Evolutionary conservation across 2,329 filamentous ascomycete species (phyloP).

Genomic region (Arthrocladium fulminans): DNA sequence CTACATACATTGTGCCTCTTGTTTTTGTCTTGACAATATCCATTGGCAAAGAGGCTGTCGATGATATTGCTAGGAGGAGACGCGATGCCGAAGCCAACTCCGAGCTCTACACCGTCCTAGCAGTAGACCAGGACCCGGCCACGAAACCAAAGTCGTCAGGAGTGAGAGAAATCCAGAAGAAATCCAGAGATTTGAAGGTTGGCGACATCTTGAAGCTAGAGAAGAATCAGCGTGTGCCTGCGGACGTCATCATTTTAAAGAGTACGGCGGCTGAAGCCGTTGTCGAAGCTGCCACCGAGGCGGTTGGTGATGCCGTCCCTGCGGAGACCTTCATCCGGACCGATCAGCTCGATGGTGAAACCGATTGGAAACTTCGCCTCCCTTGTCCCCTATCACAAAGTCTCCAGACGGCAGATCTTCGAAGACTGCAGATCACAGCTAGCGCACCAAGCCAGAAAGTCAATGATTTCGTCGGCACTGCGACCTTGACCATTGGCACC

Average conservation of each 20-base stretch:
- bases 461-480: constrained; percentile 86
- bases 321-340: constrained; percentile 96
- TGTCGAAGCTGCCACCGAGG: constrained; percentile 26
- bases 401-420: constrained; percentile 63
- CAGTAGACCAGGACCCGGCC: constrained; percentile 47
- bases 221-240: constrained; percentile 88
- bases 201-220: constrained; percentile 89
- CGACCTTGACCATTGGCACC: constrained; percentile 58
- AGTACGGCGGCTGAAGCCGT: constrained; percentile 56
- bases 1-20: constrained; percentile 85
- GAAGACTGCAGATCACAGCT: constrained; percentile 59
- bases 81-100: constrained; percentile 92
- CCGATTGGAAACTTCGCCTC: constrained; percentile 92
- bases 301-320: constrained; percentile 17
- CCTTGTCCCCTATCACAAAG: constrained; percentile 78
- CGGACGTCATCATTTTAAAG: constrained; percentile 88
- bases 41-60: constrained; percentile 87
- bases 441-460: constrained; percentile 89
- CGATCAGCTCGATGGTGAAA: constrained; percentile 94
- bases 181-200: constrained; percentile 80
- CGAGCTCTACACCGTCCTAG: constrained; percentile 72
- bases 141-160: constrained; percentile 21
- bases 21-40: constrained; percentile 89
- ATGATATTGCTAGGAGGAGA: constrained; percentile 77
- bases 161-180: constrained; percentile 58